Conservation (phyloP, 2,329 filamentous ascomycete species). For the Pseudophaeomoniella oleicola region DNA sequence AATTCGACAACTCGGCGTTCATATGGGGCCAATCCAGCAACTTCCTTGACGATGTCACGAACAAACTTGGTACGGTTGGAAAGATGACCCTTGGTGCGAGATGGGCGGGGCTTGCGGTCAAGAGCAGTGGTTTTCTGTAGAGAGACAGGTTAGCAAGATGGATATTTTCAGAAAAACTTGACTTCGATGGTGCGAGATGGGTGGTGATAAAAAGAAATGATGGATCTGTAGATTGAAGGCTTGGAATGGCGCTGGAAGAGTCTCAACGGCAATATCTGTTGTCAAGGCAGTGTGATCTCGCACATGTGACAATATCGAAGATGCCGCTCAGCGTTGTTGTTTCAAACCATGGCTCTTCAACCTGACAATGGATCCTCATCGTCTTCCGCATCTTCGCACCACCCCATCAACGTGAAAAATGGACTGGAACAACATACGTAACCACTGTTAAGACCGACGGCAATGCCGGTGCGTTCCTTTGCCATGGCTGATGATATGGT, state of each 20-base stretch:
- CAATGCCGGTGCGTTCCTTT: slow-evolving; percentile 37
- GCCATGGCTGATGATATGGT: slow-evolving; percentile 20
- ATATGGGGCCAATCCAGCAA: slow-evolving; percentile 85
- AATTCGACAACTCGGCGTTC: slow-evolving; percentile 99
- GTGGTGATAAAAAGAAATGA: not conserved
- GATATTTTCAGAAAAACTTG: too few species aligned
- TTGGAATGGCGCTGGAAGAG: too few species aligned
- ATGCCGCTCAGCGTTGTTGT: too few species aligned
- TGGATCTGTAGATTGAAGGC: too few species aligned
- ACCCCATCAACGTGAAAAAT: slow-evolving; percentile 7
- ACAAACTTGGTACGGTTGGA: slow-evolving; percentile 97
- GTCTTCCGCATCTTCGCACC: slow-evolving; percentile 12
- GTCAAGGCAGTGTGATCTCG: too few species aligned
- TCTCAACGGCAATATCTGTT: too few species aligned
- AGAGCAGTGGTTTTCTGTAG: slow-evolving; percentile 69
- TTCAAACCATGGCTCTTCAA: too few species aligned
- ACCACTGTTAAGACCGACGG: slow-evolving; percentile 49
- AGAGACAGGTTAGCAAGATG: slow-evolving; percentile 4
- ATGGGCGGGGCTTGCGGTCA: slow-evolving; percentile 63
- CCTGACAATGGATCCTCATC: slow-evolving; percentile 12
- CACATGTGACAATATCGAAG: too few species aligned
- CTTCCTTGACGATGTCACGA: slow-evolving; percentile 94
- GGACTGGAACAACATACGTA: slow-evolving; percentile 39
- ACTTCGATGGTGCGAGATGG: not conserved
- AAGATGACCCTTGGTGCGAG: slow-evolving; percentile 83